Percentiles rank a stretch among this genome's conserved stretches.
These are phyloP conservation scores for Hirsutella rhossiliensis DNA, from an alignment of 2,329 filamentous ascomycete genomes.

Conservation along the genomic window DNA sequence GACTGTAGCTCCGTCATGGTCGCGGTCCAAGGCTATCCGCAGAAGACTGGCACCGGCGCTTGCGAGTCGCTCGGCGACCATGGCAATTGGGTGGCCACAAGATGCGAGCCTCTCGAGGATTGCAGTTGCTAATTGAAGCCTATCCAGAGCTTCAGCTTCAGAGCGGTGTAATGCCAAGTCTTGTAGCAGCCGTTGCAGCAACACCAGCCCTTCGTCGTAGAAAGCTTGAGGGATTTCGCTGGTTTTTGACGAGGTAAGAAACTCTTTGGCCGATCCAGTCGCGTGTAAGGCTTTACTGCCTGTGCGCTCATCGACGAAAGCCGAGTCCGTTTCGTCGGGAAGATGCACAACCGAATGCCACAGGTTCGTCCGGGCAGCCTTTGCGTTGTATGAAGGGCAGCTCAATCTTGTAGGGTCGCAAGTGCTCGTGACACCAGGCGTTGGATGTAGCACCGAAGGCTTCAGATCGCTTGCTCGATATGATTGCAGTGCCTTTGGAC, in stretches of 20 bases:
- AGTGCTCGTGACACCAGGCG: too few species aligned
- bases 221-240: background rate
- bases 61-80: constrained; percentile 4
- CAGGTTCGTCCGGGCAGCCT: too few species aligned
- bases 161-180: constrained; percentile 1
- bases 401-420: too few species aligned
- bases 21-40: constrained; percentile 6
- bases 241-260: background rate
- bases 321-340: background rate
- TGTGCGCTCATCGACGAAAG: too few species aligned
- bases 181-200: constrained; percentile 4
- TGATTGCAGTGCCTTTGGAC: too few species aligned
- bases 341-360: too few species aligned
- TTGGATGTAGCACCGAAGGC: too few species aligned
- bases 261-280: background rate
- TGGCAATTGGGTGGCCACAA: constrained; percentile 5
- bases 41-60: constrained; percentile 13
- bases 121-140: constrained; percentile 5
- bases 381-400: too few species aligned
- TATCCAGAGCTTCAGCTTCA: background rate
- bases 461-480: too few species aligned
- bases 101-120: constrained; percentile 9
- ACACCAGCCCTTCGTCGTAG: constrained; percentile 3
- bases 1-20: constrained; percentile 7
- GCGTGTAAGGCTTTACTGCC: background rate